A percentile compares a stretch with the other conserved stretches of the same genome.
Conservation (phyloP, 371 early-diverging fungal genomes). For the Quaeritorhiza haematococci region DNA sequence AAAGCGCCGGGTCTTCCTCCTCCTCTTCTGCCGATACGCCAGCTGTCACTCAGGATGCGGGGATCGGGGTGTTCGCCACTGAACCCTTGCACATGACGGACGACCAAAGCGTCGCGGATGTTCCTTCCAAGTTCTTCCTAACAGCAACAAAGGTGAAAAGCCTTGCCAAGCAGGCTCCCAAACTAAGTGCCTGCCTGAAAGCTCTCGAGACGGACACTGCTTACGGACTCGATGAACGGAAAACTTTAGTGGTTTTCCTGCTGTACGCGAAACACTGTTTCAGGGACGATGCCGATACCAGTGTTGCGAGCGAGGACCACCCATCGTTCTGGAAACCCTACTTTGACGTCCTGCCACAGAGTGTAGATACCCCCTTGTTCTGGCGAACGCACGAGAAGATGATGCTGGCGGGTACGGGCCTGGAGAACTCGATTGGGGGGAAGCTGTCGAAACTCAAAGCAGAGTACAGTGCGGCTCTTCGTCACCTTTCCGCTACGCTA, state of each 20-base stretch:
- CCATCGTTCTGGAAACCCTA: conserved; percentile 4
- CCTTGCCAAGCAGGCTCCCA: conserved; percentile 5
- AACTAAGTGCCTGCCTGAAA: too few relatives aligned
- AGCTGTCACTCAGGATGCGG: too few relatives aligned
- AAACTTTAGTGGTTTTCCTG: conserved; percentile 8
- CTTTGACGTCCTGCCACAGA: conserved; percentile 2
- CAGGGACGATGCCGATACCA: background rate
- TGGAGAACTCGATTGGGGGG: conserved; percentile 5
- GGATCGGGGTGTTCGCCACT: conserved; percentile 9
- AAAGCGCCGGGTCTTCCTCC: too few relatives aligned
- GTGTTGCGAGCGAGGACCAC: background rate
- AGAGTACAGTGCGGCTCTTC: conserved; percentile 10
- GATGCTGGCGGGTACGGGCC: conserved; percentile 17
- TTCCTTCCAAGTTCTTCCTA: conserved; percentile 11
- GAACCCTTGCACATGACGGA: background rate
- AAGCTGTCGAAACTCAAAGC: conserved; percentile 9
- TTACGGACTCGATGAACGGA: conserved; percentile 10
- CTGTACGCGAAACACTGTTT: too few relatives aligned
- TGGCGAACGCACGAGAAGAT: conserved; percentile 11
- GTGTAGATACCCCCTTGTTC: conserved; percentile 18
- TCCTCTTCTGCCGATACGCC: too few relatives aligned
- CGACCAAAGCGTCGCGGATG: background rate
- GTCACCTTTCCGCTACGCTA: conserved; percentile 6
- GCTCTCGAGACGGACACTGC: background rate
- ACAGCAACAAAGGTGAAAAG: background rate